phyloP scores from a whole-genome alignment of 2,329 filamentous ascomycete species.

The Fusarium sp. region DNA sequence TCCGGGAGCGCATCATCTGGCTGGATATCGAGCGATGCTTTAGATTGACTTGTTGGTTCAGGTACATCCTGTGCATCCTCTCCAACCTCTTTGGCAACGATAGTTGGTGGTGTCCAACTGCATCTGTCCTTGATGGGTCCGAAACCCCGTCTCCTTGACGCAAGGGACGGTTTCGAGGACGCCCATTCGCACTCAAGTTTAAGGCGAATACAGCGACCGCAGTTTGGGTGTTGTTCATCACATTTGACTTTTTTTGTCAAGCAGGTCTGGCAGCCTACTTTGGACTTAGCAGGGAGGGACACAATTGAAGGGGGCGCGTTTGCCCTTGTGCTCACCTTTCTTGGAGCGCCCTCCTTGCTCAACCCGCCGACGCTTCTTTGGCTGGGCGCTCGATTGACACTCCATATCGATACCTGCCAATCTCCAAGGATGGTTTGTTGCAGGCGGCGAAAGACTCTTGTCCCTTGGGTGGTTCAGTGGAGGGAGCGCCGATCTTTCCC shows the following conservation, averaged over 20 bases:
- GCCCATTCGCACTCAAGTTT: constrained; percentile 15
- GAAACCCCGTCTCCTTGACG: constrained; percentile 2
- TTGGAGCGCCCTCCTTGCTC: constrained; percentile 14
- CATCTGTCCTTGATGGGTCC: constrained; percentile 18
- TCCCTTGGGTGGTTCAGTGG: not conserved
- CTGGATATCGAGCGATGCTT: not conserved
- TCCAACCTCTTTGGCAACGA: not conserved
- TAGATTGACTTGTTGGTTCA: not conserved
- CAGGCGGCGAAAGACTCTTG: not conserved
- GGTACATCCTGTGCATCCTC: not conserved
- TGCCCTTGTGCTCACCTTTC: not conserved
- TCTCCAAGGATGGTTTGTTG: too few relatives aligned
- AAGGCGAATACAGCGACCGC: constrained; percentile 13
- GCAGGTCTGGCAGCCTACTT: constrained; percentile 14
- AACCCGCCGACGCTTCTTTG: constrained; percentile 1
- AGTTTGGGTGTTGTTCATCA: constrained; percentile 12
- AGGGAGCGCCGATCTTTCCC: not conserved
- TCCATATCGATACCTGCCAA: not conserved
- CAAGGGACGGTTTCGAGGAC: not conserved
- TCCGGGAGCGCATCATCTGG: not conserved
- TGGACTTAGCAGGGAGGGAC: not conserved
- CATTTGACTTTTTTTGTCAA: constrained; percentile 19
- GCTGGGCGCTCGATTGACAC: not conserved
- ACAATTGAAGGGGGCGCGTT: not conserved
- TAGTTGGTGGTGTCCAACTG: constrained; percentile 10